Conservation (phyloP, 73 alveolate species). For the Paramecium tetraurelia region DNA sequence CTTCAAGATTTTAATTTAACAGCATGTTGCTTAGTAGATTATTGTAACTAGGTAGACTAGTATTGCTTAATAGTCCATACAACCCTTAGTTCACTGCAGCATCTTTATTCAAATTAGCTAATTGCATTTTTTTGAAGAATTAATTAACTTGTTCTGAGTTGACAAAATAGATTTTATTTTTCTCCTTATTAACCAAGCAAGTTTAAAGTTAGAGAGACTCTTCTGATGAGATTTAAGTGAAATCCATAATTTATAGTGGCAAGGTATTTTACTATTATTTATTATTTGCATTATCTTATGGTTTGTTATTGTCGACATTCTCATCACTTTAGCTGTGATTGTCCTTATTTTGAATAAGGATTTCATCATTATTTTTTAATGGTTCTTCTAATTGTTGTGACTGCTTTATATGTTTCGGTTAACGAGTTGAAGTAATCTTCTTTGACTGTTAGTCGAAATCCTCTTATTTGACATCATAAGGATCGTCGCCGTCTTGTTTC, state of each 20-base stretch:
- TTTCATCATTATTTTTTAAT: neutral
- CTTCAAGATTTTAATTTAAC: neutral
- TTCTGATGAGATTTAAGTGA: neutral
- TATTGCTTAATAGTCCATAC: neutral
- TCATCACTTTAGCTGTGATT: neutral
- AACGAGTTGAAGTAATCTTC: neutral
- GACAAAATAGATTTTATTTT: neutral
- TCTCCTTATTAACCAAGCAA: slow-evolving; percentile 12
- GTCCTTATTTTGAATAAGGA: neutral
- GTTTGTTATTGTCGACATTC: neutral
- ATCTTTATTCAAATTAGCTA: neutral
- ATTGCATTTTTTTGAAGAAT: neutral
- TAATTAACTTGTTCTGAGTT: neutral
- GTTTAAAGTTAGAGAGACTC: neutral
- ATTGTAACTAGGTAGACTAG: neutral
- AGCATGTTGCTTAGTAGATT: neutral
- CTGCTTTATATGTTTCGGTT: neutral
- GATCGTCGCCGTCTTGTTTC: neutral
- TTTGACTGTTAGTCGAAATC: neutral
- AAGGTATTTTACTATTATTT: neutral
- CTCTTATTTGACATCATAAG: neutral
- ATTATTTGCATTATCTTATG: neutral
- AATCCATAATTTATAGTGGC: neutral
- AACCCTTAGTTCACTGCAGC: neutral
- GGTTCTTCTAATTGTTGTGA: neutral